A percentile compares a stretch with the other conserved stretches of the same genome.
These are phyloP conservation scores for Capsicum pubescens DNA, from an alignment of 257 asterid genomes.

Conservation along the genomic window DNA sequence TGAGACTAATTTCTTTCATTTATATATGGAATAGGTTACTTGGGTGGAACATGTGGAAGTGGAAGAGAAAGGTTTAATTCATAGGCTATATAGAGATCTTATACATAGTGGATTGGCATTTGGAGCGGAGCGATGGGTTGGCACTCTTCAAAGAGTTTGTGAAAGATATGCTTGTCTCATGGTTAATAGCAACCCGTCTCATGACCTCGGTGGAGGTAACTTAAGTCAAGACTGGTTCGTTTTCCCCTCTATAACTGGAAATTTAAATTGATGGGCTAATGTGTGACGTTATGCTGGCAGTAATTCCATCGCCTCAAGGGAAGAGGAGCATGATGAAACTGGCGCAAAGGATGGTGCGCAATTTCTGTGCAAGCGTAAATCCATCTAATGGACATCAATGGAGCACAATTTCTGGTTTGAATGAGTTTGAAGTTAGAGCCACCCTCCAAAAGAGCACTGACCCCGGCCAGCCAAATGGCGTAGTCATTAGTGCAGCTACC, in stretches of 20 bases:
- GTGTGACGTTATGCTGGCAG: slow-evolving; percentile 38
- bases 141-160: slow-evolving; percentile 75
- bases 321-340: slow-evolving; percentile 93
- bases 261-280: not conserved
- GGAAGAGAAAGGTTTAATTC: slow-evolving; percentile 69
- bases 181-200: slow-evolving; percentile 66
- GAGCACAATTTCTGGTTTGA: slow-evolving; percentile 67
- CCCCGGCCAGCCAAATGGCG: slow-evolving; percentile 86
- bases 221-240: not conserved
- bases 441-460: slow-evolving; percentile 71
- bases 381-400: slow-evolving; percentile 78
- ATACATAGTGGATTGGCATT: slow-evolving; percentile 76
- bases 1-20: not conserved
- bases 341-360: slow-evolving; percentile 86
- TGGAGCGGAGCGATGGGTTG: slow-evolving; percentile 97
- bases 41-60: slow-evolving; percentile 96
- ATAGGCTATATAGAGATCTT: slow-evolving; percentile 73
- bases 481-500: slow-evolving; percentile 87
- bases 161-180: slow-evolving; percentile 81
- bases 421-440: slow-evolving; percentile 80
- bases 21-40: slow-evolving; percentile 56
- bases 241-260: not conserved
- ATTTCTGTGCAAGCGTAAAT: slow-evolving; percentile 78
- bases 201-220: slow-evolving; percentile 83
- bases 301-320: slow-evolving; percentile 79